These are phyloP conservation scores for Cyberlindnera japonica DNA, from an alignment of 805 yeast genomes.

Conservation along the genomic window DNA sequence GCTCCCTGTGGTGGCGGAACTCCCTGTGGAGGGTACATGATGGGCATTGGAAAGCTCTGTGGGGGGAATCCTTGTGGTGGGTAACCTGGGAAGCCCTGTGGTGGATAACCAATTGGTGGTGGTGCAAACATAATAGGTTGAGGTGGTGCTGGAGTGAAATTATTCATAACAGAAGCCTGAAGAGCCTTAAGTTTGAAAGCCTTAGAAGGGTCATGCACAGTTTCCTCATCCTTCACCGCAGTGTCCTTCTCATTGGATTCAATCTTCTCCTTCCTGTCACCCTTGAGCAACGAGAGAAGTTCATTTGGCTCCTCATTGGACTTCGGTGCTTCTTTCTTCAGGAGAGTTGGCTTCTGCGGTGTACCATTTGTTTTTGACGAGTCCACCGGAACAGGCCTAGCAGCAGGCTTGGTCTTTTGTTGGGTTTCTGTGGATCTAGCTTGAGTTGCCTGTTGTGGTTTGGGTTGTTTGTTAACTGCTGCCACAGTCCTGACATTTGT, in stretches of 20 bases:
- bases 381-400: conserved; percentile 14
- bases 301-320: conserved; percentile 35
- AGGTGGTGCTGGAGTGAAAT: conserved; percentile 24
- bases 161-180: conserved; percentile 21
- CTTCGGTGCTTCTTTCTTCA: conserved; percentile 12
- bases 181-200: conserved; percentile 25
- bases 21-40: conserved; percentile 6
- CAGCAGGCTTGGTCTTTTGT: not conserved
- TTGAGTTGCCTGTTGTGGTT: conserved; percentile 16
- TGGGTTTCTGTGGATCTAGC: not conserved
- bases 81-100: conserved; percentile 18
- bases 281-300: conserved; percentile 42
- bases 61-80: conserved; percentile 9
- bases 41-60: conserved; percentile 4
- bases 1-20: conserved; percentile 8
- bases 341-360: conserved; percentile 16
- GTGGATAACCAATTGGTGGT: conserved; percentile 16
- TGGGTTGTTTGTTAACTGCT: conserved; percentile 21
- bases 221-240: conserved; percentile 13
- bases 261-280: conserved; percentile 29
- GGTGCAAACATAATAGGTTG: conserved; percentile 10
- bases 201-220: conserved; percentile 25
- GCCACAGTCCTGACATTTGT: no score
- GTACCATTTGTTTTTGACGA: conserved; percentile 23
- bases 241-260: conserved; percentile 15